Conservation (phyloP, 139 green algal species). For the Tetraselmis striata region DNA sequence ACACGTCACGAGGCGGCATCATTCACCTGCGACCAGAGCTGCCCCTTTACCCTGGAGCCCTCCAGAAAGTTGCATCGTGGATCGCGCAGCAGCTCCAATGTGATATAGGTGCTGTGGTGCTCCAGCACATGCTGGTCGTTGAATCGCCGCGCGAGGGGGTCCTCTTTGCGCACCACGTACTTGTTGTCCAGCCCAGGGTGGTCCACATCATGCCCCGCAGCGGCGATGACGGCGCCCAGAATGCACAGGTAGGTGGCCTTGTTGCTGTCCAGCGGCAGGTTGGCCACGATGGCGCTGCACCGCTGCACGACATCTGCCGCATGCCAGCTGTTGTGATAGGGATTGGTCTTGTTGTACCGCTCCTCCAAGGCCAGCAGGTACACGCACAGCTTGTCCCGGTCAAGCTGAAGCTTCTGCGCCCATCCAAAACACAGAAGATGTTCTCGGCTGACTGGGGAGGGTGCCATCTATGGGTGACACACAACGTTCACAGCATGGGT, state of each 20-base stretch:
- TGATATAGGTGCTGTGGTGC: slow-evolving; percentile 17
- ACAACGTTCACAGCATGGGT: too few species aligned
- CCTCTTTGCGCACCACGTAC: slow-evolving; percentile 30
- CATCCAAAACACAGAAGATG: too few species aligned
- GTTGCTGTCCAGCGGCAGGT: not conserved
- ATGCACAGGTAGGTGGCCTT: not conserved
- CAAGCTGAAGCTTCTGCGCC: not conserved
- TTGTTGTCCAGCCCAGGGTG: slow-evolving; percentile 41
- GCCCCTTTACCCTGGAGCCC: not conserved
- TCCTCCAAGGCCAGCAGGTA: not conserved
- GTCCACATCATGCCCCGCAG: slow-evolving; percentile 16
- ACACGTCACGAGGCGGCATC: too few species aligned
- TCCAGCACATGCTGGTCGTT: slow-evolving; percentile 42
- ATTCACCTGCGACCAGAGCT: too few species aligned
- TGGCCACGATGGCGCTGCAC: not conserved
- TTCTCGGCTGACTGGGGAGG: too few species aligned
- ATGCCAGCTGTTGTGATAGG: not conserved
- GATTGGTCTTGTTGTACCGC: not conserved
- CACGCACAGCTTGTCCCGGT: not conserved
- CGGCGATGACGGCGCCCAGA: not conserved
- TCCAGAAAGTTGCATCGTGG: slow-evolving; percentile 14
- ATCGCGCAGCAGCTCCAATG: slow-evolving; percentile 3
- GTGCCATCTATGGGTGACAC: too few species aligned
- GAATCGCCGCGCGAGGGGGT: slow-evolving; percentile 41
- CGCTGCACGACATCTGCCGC: not conserved